Evolutionary conservation across 2,329 filamentous ascomycete genomes (phyloP).

Genomic region (Fusarium zealandicum): DNA sequence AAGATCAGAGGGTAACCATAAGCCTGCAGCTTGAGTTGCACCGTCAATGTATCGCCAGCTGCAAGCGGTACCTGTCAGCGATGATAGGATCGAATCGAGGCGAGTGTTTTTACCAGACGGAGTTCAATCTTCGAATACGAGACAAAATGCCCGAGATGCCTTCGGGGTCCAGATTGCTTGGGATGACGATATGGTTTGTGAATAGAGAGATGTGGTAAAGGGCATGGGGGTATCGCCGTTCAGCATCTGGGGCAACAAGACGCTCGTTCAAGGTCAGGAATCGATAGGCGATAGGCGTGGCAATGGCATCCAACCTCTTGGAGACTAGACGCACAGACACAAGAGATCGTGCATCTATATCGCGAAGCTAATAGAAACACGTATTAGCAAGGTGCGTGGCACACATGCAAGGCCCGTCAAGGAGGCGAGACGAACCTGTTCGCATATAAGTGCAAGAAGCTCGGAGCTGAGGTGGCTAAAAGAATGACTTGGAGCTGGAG

Average conservation of each 20-base stretch:
- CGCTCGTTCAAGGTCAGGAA: constrained; percentile 48
- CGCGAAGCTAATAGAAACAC: constrained; percentile 46
- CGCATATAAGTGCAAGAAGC: constrained; percentile 51
- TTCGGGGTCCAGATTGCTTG: constrained; percentile 50
- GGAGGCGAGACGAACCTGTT: constrained; percentile 46
- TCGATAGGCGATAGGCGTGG: constrained; percentile 53
- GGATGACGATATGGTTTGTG: constrained; percentile 52
- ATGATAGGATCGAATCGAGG: neutral
- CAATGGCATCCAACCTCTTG: constrained; percentile 50
- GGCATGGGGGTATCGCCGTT: constrained; percentile 43
- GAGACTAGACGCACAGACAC: constrained; percentile 49
- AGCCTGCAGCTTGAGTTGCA: constrained; percentile 34
- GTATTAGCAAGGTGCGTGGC: constrained; percentile 18
- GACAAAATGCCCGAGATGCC: constrained; percentile 48
- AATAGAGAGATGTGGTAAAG: constrained; percentile 48
- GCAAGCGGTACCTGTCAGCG: constrained; percentile 16
- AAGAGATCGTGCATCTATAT: constrained; percentile 47
- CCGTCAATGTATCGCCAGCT: constrained; percentile 52
- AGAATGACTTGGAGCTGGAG: constrained; percentile 15
- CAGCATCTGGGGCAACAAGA: constrained; percentile 48
- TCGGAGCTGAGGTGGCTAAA: constrained; percentile 52
- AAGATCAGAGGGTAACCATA: constrained; percentile 51
- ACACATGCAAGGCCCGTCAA: neutral
- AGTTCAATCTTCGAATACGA: constrained; percentile 47
- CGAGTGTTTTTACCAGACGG: constrained; percentile 48